These are phyloP conservation scores for Colletotrichum sp. DNA, from an alignment of 2,329 filamentous ascomycete species.

Conservation along the genomic window DNA sequence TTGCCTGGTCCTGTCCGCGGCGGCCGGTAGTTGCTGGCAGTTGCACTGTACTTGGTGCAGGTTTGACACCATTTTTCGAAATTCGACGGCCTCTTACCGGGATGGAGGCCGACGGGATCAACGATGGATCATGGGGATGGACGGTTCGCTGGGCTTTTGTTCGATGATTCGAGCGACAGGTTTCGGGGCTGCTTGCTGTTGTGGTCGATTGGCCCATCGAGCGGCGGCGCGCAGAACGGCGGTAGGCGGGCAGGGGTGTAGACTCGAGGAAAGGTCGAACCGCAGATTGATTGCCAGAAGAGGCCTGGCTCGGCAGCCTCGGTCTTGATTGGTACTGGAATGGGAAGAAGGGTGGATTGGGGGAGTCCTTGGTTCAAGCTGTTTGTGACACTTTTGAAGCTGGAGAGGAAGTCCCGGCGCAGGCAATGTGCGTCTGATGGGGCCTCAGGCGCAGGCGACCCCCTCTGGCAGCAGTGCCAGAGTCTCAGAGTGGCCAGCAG, in stretches of 20 bases:
- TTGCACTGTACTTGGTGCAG: conserved; percentile 3
- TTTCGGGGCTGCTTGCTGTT: background rate
- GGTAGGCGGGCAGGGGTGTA: background rate
- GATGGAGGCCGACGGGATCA: background rate
- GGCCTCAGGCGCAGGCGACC: background rate
- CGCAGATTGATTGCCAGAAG: conserved; percentile 20
- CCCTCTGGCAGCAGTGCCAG: background rate
- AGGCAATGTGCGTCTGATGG: background rate
- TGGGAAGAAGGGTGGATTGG: conserved; percentile 2
- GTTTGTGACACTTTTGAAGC: conserved; percentile 7
- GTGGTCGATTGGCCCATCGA: background rate
- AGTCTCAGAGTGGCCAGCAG: background rate
- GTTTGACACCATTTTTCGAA: background rate
- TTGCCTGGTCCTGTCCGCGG: background rate
- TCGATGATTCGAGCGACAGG: conserved; percentile 1
- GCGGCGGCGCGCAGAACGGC: background rate
- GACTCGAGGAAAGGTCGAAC: conserved; percentile 3
- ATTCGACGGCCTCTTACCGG: background rate
- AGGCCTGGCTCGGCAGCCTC: conserved; percentile 9
- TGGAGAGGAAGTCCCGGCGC: conserved; percentile 1
- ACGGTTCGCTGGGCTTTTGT: background rate
- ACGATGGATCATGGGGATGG: background rate
- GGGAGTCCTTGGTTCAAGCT: background rate
- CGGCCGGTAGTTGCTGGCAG: background rate
- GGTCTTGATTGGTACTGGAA: conserved; percentile 10